Conservation (phyloP, 768 basidiomycete species). For the Galerina marginata region DNA sequence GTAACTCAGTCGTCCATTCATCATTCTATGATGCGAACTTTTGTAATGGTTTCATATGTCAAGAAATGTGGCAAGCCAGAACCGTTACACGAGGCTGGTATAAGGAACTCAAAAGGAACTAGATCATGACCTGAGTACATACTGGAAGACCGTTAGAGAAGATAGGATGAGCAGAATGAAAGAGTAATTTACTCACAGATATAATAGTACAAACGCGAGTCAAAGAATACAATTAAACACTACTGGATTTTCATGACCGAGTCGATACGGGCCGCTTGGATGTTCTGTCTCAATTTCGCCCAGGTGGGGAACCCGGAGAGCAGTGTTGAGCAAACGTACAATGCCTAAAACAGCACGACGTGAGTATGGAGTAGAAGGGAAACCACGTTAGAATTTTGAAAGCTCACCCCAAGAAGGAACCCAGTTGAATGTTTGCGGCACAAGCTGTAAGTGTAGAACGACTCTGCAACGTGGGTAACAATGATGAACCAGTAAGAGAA, state of each 20-base stretch:
- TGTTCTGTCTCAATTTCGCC: conserved; percentile 55
- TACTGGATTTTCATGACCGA: conserved; percentile 80
- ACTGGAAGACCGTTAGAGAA: too few relatives aligned
- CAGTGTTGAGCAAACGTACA: conserved; percentile 59
- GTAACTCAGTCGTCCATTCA: too few relatives aligned
- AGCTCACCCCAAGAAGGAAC: conserved; percentile 44
- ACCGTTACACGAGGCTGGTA: too few relatives aligned
- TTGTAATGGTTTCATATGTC: too few relatives aligned
- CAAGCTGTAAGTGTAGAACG: conserved; percentile 50
- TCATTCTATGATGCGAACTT: too few relatives aligned
- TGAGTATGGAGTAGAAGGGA: too few relatives aligned
- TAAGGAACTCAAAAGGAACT: too few relatives aligned
- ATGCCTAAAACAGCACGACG: conserved; percentile 40
- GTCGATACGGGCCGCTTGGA: conserved; percentile 74
- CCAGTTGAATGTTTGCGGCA: conserved; percentile 56
- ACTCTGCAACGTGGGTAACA: conserved; percentile 51
- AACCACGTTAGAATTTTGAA: neutral
- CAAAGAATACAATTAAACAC: neutral
- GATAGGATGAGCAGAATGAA: neutral
- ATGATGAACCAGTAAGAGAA: conserved; percentile 37
- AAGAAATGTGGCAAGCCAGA: too few relatives aligned
- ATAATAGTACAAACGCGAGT: neutral
- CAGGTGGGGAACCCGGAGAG: conserved; percentile 61
- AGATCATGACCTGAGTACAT: too few relatives aligned
- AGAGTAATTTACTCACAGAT: neutral